A percentile compares a stretch with the other conserved stretches of the same genome.
Conservation (phyloP, 2,329 filamentous ascomycete species). For the Aureobasidium zeae region DNA sequence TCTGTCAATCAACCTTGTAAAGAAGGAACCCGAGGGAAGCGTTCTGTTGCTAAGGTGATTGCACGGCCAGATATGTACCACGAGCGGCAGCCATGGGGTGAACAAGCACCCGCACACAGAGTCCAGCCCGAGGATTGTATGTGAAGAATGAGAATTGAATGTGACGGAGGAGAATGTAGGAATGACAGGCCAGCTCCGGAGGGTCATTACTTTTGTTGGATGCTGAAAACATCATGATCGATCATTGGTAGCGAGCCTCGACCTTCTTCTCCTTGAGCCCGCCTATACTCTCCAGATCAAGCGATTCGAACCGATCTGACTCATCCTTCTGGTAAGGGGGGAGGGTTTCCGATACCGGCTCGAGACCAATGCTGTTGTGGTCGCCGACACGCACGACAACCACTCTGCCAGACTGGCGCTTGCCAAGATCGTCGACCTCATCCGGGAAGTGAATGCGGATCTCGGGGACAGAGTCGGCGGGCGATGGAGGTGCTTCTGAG, state of each 20-base stretch:
- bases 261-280: constrained; percentile 81
- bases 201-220: constrained; percentile 12
- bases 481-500: constrained; percentile 65
- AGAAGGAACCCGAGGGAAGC: too few relatives aligned
- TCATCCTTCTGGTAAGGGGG: constrained; percentile 83
- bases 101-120: constrained; percentile 9
- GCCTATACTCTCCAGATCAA: constrained; percentile 90
- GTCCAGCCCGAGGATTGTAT: constrained; percentile 9
- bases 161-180: constrained; percentile 1
- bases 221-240: background rate
- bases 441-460: constrained; percentile 98
- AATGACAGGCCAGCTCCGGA: background rate
- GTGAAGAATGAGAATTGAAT: constrained; percentile 1
- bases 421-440: constrained; percentile 77
- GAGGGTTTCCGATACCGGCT: constrained; percentile 68
- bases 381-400: constrained; percentile 89
- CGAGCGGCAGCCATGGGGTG: constrained; percentile 13
- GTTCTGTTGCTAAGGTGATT: too few relatives aligned
- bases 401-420: constrained; percentile 73
- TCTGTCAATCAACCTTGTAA: too few relatives aligned
- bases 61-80: constrained; percentile 7
- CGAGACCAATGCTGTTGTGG: constrained; percentile 75
- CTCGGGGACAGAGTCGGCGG: constrained; percentile 75
- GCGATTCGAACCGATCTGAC: constrained; percentile 70
- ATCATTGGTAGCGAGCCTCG: constrained; percentile 14